phyloP scores from a whole-genome alignment of 805 yeast species.

The Isabelozyma rhagii region DNA sequence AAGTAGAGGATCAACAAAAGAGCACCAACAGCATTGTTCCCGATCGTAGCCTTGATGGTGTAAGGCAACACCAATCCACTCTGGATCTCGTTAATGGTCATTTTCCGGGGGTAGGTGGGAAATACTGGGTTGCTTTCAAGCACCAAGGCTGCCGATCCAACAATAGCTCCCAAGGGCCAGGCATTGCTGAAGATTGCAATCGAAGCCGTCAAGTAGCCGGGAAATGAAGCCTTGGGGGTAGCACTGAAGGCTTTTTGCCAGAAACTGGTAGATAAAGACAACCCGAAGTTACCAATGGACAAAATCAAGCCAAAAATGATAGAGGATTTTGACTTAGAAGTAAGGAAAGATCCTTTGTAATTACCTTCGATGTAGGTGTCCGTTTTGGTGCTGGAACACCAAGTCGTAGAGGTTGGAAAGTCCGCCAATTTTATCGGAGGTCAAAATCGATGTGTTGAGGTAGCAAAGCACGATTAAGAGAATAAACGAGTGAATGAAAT shows the following conservation, averaged over 20 bases:
- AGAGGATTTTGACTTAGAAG: conserved; percentile 34
- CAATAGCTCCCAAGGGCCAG: conserved; percentile 34
- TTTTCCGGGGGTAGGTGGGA: conserved; percentile 29
- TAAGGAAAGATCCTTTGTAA: conserved; percentile 30
- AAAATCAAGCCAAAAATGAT: conserved; percentile 32
- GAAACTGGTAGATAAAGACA: conserved; percentile 37
- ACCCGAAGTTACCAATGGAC: conserved; percentile 33
- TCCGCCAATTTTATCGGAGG: conserved; percentile 24
- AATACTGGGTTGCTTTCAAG: conserved; percentile 21
- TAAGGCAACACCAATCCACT: conserved; percentile 30
- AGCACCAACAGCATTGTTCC: conserved; percentile 30
- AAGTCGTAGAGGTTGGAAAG: conserved; percentile 23
- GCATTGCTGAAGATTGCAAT: conserved; percentile 27
- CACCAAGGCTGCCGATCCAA: conserved; percentile 30
- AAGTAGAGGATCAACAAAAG: conserved; percentile 30
- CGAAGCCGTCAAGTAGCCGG: conserved; percentile 36
- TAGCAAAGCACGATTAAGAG: conserved; percentile 22
- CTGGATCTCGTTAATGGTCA: conserved; percentile 24
- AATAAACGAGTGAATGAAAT: conserved; percentile 30
- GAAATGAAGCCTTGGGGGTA: conserved; percentile 30
- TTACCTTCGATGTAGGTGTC: conserved; percentile 28
- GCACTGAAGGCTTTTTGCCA: conserved; percentile 42
- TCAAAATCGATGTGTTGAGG: conserved; percentile 21
- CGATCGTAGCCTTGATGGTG: conserved; percentile 27
- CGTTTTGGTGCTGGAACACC: conserved; percentile 10